Percentiles rank a stretch among this genome's conserved stretches.
Conservation (phyloP, 2,329 filamentous ascomycete species). For the Atkinsonella texensis region DNA sequence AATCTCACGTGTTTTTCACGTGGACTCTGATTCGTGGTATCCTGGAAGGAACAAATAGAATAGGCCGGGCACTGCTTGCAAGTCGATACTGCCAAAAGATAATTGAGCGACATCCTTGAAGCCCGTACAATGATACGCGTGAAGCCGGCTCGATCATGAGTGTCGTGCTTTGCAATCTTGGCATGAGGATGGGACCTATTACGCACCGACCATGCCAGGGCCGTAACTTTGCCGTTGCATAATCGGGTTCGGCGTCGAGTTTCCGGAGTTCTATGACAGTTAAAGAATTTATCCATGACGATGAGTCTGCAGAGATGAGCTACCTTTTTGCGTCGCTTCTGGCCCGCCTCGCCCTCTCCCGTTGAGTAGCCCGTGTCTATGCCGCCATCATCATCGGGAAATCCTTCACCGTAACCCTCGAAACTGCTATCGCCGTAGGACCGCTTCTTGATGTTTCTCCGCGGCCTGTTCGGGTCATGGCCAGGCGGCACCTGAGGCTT, state of each 20-base stretch:
- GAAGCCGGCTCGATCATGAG: background rate
- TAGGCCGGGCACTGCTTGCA: too few species aligned
- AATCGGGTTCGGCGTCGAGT: conserved; percentile 29
- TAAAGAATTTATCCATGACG: conserved; percentile 8
- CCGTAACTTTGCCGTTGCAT: conserved; percentile 43
- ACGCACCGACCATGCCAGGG: conserved; percentile 46
- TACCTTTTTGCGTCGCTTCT: conserved; percentile 57
- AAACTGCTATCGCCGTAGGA: conserved; percentile 65
- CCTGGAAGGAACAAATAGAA: background rate
- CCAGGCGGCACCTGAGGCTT: conserved; percentile 26
- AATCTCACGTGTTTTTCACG: background rate
- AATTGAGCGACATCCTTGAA: too few species aligned
- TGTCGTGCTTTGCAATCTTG: background rate
- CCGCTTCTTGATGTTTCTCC: conserved; percentile 59
- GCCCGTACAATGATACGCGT: background rate
- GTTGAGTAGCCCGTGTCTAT: conserved; percentile 55
- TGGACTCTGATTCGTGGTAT: background rate
- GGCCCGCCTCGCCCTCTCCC: conserved; percentile 55
- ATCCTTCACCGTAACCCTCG: conserved; percentile 63
- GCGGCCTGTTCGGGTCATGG: conserved; percentile 43
- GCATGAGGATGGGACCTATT: conserved; percentile 11
- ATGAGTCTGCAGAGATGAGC: background rate
- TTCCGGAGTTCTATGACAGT: conserved; percentile 32
- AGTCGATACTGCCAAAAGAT: too few species aligned
- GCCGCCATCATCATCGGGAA: conserved; percentile 52